These are phyloP conservation scores for Eucalyptus pauciflora DNA, from an alignment of 345 rosid genomes.

Conservation along the genomic window DNA sequence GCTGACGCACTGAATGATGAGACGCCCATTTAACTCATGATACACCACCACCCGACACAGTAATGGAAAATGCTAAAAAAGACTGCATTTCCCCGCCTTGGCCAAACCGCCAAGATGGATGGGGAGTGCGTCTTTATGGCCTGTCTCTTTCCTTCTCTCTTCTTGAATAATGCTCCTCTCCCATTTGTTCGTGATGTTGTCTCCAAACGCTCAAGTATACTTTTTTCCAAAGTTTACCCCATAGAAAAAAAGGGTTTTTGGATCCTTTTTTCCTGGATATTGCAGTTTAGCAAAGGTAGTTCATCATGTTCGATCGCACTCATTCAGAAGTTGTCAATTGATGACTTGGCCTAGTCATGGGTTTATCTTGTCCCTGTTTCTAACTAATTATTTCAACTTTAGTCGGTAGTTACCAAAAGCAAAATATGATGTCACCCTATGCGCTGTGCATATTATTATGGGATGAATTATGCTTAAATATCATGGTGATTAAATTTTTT, in stretches of 20 bases:
- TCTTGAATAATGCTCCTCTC: neutral
- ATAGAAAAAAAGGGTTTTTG: neutral
- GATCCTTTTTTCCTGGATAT: neutral
- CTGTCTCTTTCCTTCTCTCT: neutral
- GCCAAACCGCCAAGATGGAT: neutral
- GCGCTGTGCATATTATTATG: neutral
- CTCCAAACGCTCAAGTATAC: neutral
- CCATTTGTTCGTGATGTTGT: neutral
- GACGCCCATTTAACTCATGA: neutral
- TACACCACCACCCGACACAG: neutral
- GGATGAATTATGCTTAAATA: neutral
- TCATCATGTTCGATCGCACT: neutral
- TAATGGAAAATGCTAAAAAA: neutral
- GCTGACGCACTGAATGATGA: neutral
- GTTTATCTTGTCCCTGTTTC: neutral
- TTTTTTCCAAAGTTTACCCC: neutral
- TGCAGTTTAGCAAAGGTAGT: neutral
- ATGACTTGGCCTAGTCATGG: neutral
- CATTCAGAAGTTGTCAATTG: neutral
- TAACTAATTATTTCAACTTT: neutral
- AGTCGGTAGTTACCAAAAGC: neutral
- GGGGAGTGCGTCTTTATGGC: neutral
- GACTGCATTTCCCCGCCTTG: neutral
- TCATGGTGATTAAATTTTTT: neutral
- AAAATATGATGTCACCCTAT: neutral